Evolutionary conservation across 2,329 filamentous ascomycete genomes (phyloP), one percentile per base, ranked within the genome.

Genomic region (Tolypocladium nubicola): DNA sequence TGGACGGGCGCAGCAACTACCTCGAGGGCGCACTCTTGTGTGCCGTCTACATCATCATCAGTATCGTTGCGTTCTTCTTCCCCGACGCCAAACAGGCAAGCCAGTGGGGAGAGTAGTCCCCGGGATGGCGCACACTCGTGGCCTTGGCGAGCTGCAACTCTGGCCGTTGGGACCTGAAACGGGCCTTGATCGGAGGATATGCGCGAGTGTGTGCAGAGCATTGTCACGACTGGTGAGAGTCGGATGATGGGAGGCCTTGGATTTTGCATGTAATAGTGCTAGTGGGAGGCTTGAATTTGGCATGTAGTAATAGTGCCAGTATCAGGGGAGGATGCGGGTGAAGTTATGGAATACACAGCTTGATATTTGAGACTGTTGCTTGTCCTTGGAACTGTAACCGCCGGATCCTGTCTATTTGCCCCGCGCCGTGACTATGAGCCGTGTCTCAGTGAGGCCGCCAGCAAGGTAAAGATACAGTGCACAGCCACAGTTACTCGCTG

Each of bases 1-100:
- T 93, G 60, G 90, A 95, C 66, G 90, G 90, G 13, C 82, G 90
- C 69, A 90, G 86, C 69, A 95, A 95, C 68, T 95, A 94, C 65
- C 81, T 95, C 14, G 90, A 95, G 73, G 90, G 90, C 16, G 85
- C 86, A 1, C 68, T 89, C 47, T 70, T 89, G 35, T 84, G 83
- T 62, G 80, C 84, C 1, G 83, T 84, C 4, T 88, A 88, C 66
- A 73, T 88, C 54, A 88, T 88, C 59, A 88, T 88, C 62, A 79
- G 77, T 1, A 76, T 87, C 1, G 81, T 84, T 9, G 84, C 85
- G 0, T 87, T 85, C 65, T 88, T 84, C 66, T 88, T 86, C 60
- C 85, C 85, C 0, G 73, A 75, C 40, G 74, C 71, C 2, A 63
- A 69, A 3, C 75, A 83, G 16, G 75, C 77, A 5, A 83, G 76